Conservation (phyloP, 2,329 filamentous ascomycete genomes). For the Calonectria fujianensis region DNA sequence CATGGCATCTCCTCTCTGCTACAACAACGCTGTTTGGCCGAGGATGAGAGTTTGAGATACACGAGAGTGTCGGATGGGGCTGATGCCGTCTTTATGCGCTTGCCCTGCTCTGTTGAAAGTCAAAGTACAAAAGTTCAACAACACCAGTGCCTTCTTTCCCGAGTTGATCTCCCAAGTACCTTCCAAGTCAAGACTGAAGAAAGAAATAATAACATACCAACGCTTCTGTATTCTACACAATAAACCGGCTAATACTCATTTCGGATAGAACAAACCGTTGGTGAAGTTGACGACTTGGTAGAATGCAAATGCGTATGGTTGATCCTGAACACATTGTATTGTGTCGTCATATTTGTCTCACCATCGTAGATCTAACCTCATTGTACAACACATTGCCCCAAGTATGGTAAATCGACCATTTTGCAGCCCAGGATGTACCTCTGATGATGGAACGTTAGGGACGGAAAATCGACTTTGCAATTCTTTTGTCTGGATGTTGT, state of each 20-base stretch:
- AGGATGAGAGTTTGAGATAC: neutral
- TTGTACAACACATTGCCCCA: neutral
- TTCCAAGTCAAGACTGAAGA: too few relatives aligned
- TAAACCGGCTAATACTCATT: neutral
- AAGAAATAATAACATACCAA: too few relatives aligned
- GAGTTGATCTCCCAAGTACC: neutral
- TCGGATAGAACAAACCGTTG: neutral
- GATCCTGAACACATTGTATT: neutral
- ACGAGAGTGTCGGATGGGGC: neutral
- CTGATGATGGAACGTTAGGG: neutral
- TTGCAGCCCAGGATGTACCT: neutral
- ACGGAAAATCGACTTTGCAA: neutral
- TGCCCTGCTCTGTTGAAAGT: neutral
- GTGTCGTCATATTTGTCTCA: neutral
- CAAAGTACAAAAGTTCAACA: neutral
- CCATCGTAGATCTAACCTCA: neutral
- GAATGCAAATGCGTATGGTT: too few relatives aligned
- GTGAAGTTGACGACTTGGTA: too few relatives aligned
- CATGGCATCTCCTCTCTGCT: neutral
- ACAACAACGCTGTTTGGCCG: too few relatives aligned
- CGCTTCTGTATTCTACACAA: neutral
- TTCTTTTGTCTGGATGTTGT: neutral
- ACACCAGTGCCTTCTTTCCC: neutral
- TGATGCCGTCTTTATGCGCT: neutral
- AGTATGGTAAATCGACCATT: neutral